These are phyloP conservation scores for Neonothopanus nambi DNA, from an alignment of 1,284 basidiomycete species.

Conservation along the genomic window DNA sequence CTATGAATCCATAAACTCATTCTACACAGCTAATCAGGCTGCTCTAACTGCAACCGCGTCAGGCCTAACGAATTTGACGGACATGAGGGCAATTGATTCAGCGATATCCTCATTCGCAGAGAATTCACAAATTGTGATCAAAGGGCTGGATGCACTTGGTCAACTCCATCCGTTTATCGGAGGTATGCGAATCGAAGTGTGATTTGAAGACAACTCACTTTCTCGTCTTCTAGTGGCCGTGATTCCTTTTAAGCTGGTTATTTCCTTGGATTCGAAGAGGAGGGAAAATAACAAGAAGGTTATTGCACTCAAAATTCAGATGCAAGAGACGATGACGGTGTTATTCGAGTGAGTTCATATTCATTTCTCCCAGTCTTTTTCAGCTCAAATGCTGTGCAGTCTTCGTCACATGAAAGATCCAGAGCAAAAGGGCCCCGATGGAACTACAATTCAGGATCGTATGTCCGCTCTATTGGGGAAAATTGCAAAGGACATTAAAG, in stretches of 20 bases:
- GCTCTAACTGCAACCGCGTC: conserved; percentile 2
- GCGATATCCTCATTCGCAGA: conserved; percentile 24
- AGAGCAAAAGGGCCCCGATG: conserved; percentile 25
- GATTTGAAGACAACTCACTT: too few species aligned
- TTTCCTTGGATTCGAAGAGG: conserved; percentile 39
- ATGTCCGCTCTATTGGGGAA: conserved; percentile 27
- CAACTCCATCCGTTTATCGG: conserved; percentile 30
- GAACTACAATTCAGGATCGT: conserved; percentile 28
- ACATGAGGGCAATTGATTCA: conserved; percentile 18
- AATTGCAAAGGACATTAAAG: conserved; percentile 36
- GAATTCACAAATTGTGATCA: conserved; percentile 23
- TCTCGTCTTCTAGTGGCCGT: conserved; percentile 36
- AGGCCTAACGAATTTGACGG: conserved; percentile 2
- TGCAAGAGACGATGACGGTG: conserved; percentile 45
- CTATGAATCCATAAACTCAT: conserved; percentile 5
- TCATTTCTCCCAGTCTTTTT: background rate
- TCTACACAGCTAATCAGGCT: conserved; percentile 9
- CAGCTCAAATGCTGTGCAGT: background rate
- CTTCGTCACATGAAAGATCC: conserved; percentile 21
- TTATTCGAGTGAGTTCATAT: conserved; percentile 38
- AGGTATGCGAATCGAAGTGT: conserved; percentile 18
- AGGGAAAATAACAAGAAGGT: conserved; percentile 46
- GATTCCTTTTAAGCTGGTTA: conserved; percentile 42
- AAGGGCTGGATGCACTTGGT: conserved; percentile 25
- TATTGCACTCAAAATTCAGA: conserved; percentile 38